Conservation (phyloP, 306 rosid species). For the Acacia confusa region DNA sequence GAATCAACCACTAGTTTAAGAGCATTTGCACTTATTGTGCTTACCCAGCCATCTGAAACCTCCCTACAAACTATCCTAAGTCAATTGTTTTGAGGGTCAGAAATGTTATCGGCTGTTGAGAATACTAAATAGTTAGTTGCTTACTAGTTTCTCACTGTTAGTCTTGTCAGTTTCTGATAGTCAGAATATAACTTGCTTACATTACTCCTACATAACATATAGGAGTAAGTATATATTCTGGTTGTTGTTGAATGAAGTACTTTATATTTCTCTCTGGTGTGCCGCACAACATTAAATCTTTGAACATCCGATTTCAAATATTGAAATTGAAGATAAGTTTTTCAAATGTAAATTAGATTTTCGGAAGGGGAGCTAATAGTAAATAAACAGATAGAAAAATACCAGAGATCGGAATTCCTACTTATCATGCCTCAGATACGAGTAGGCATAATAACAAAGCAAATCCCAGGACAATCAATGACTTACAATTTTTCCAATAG, state of each 20-base stretch:
- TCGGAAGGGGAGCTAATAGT: not conserved
- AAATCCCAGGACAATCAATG: conserved; percentile 13
- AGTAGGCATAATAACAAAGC: conserved; percentile 14
- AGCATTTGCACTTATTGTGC: conserved; percentile 3
- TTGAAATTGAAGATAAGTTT: not conserved
- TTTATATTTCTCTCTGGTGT: not conserved
- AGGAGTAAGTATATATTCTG: not conserved
- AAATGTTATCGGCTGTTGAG: not conserved
- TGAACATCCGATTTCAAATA: conserved; percentile 8
- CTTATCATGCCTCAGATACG: conserved; percentile 18
- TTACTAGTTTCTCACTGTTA: not conserved
- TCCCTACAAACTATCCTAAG: conserved; percentile 4
- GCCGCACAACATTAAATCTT: not conserved
- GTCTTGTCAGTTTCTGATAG: not conserved
- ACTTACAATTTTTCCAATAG: conserved; percentile 86
- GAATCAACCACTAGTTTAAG: conserved; percentile 10
- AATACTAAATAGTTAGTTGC: not conserved
- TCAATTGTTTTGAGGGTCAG: not conserved
- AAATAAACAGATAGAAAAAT: conserved; percentile 13
- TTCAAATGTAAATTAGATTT: conserved; percentile 2
- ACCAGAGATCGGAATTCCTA: not conserved
- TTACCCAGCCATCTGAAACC: conserved; percentile 12
- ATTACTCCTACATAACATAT: not conserved
- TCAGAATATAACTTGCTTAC: not conserved
- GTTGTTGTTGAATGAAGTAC: not conserved